Evolutionary conservation across 257 asterid genomes (phyloP).

Genomic region (Solanum virginianum): DNA sequence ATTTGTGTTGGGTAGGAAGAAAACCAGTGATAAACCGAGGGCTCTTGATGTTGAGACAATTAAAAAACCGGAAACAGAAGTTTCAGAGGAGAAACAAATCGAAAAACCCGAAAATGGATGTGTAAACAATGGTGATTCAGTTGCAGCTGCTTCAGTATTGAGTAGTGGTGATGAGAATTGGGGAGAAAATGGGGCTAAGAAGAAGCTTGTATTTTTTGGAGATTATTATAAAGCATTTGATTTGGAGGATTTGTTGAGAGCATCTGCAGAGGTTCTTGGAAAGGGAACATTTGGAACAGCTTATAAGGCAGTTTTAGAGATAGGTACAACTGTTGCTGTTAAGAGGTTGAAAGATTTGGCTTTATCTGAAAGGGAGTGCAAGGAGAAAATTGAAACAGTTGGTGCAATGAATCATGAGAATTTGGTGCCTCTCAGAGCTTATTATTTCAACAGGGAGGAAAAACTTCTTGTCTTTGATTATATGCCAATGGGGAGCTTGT

Average conservation of each 20-base stretch:
- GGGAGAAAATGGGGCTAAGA: conserved; percentile 16
- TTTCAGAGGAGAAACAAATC: conserved; percentile 7
- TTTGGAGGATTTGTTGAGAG: conserved; percentile 31
- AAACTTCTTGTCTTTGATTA: conserved; percentile 85
- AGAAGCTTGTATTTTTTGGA: conserved; percentile 20
- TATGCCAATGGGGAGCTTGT: conserved; percentile 85
- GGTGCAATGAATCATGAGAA: conserved; percentile 72
- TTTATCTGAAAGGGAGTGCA: conserved; percentile 44
- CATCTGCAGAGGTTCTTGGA: conserved; percentile 38
- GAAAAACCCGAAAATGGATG: conserved; percentile 20
- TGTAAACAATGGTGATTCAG: conserved; percentile 24
- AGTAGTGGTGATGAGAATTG: conserved; percentile 5
- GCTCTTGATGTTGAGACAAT: conserved; percentile 35
- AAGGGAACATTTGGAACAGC: conserved; percentile 45
- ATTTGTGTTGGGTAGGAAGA: conserved; percentile 43
- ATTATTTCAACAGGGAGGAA: conserved; percentile 74
- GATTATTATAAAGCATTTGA: conserved; percentile 16
- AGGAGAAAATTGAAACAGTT: conserved; percentile 57
- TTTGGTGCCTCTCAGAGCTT: conserved; percentile 78
- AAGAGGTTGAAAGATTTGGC: conserved; percentile 80
- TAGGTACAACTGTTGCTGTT: conserved; percentile 72
- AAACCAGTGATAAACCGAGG: conserved; percentile 29
- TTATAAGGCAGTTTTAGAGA: conserved; percentile 81
- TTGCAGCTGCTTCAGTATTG: conserved; percentile 27
- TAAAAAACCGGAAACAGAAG: conserved; percentile 34